A percentile compares a stretch with the other conserved stretches of the same genome.
phyloP scores from a whole-genome alignment of 1,139 yeast species.

The Blastobotrys apis region DNA sequence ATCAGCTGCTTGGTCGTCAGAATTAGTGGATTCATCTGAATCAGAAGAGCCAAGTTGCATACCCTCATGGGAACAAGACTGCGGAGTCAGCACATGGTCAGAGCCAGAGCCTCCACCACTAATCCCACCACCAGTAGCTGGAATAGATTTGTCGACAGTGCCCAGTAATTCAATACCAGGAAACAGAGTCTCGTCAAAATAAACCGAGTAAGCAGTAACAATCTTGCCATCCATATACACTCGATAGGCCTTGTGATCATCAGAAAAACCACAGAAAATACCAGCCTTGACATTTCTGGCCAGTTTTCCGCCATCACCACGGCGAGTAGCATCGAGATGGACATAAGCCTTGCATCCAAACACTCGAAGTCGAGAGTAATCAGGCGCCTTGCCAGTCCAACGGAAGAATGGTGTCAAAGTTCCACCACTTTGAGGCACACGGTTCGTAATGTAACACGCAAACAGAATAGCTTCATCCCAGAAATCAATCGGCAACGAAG shows the following conservation, averaged over 20 bases:
- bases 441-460: neutral
- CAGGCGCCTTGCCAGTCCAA: neutral
- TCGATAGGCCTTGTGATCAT: conserved; percentile 5
- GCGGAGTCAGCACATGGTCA: neutral
- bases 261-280: neutral
- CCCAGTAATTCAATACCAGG: neutral
- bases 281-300: neutral
- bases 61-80: too few relatives aligned
- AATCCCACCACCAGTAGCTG: neutral
- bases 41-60: neutral
- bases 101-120: neutral
- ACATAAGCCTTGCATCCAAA: conserved; percentile 5
- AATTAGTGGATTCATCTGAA: neutral
- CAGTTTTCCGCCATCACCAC: conserved; percentile 1
- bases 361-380: neutral
- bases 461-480: neutral
- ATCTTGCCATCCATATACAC: neutral
- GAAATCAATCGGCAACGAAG: neutral
- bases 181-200: conserved; percentile 2
- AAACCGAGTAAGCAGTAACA: neutral
- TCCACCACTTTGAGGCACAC: neutral
- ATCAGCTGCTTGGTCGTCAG: too few relatives aligned
- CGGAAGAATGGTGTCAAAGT: neutral
- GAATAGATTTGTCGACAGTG: neutral
- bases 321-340: neutral